Evolutionary conservation across 148 eudicot species (phyloP), one percentile per base, ranked within the genome.

Genomic region (Chenopodium quinoa): DNA sequence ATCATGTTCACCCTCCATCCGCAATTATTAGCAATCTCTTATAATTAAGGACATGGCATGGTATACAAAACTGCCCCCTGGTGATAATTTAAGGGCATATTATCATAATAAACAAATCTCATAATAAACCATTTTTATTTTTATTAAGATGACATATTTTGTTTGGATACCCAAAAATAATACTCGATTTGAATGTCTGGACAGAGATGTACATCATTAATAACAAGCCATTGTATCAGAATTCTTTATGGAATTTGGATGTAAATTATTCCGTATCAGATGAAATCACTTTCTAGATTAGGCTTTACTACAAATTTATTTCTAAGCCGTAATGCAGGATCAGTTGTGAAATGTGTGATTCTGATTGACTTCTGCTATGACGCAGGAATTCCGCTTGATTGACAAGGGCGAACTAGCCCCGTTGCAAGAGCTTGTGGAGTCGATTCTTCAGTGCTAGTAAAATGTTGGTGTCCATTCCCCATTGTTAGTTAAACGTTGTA

Each of bases 381-480:
- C 76, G 37, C 91, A 90, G 97, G 97, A 93, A 82, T 93, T 93
- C 80, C 86, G 87, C 62, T 85, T 93, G 88, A 91, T 93, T 17
- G 97, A 93, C 88, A 93, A 87, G 92, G 90, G 89, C 71, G 95
- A 93, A 86, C 90, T 91, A 44, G 97, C 95, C 63, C 93, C 97
- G 8, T 86, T 91, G 40, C 92, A 91, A 62, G 97, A 93, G 68
- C 93, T 93, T 63, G 89, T 91, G 50, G 95, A 93, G 73, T 91
- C 95, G 25, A 90, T 91, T 31, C 72, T 84, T 19, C 76, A 80
- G 19, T 78, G 76, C 16, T 78, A 80, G 64, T 10, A 29, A 68
- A 31, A 7, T 27, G n/a, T 50, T 75, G 72, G 8, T 40, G 44
- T 91, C 95, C 37, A 90, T 91, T 31, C 72, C 80, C 25, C 76